Conservation (phyloP, 768 basidiomycete species). For the Boletales sp. region DNA sequence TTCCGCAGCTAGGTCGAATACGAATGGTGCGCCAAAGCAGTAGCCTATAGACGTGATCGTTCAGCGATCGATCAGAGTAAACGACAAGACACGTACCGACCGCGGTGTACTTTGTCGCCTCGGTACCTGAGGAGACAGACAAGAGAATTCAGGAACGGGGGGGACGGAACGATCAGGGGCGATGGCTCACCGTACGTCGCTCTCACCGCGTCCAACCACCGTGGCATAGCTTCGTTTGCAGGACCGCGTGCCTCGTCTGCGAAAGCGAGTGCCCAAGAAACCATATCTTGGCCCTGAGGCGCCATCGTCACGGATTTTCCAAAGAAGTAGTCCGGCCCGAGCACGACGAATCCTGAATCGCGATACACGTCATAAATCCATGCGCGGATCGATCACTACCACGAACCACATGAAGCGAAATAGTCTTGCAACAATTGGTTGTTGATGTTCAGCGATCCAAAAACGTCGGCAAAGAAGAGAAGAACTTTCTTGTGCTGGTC, state of each 20-base stretch:
- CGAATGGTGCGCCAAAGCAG: constrained; percentile 53
- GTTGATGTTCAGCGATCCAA: constrained; percentile 51
- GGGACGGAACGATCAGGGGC: not conserved
- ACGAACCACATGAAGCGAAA: constrained; percentile 40
- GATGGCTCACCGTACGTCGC: constrained; percentile 39
- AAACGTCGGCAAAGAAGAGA: constrained; percentile 55
- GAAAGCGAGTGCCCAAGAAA: constrained; percentile 34
- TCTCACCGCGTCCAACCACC: constrained; percentile 51
- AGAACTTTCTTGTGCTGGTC: constrained; percentile 41
- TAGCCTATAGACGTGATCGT: constrained; percentile 38
- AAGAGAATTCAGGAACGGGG: no score
- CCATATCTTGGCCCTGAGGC: constrained; percentile 27
- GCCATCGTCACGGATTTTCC: constrained; percentile 42
- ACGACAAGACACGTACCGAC: constrained; percentile 34
- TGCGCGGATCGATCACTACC: constrained; percentile 33
- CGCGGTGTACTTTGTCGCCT: constrained; percentile 38
- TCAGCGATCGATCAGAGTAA: no score
- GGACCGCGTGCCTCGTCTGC: constrained; percentile 19
- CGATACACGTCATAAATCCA: no score
- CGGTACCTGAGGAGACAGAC: constrained; percentile 13
- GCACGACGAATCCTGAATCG: constrained; percentile 48
- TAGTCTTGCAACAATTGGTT: constrained; percentile 48
- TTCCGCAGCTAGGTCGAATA: constrained; percentile 41
- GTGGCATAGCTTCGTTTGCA: constrained; percentile 39
- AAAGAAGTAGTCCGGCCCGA: constrained; percentile 61